phyloP scores from a whole-genome alignment of 2,329 filamentous ascomycete genomes.

The Hysterium pulicare region DNA sequence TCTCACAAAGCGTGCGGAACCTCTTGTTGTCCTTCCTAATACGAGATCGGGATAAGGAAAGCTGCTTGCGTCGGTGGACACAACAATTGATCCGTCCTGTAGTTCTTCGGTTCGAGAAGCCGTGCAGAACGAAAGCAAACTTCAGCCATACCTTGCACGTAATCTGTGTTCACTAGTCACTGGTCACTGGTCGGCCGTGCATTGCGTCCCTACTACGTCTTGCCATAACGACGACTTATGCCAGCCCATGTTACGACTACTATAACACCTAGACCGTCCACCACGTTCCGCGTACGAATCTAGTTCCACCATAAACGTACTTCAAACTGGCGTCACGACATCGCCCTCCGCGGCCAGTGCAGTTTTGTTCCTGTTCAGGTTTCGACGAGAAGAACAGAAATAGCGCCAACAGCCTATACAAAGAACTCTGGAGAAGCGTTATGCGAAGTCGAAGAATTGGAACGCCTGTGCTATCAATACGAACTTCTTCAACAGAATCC shows the following conservation, averaged over 20 bases:
- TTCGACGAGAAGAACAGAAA: conserved; percentile 30
- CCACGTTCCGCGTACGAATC: conserved; percentile 30
- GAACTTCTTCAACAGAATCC: conserved; percentile 30
- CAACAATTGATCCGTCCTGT: conserved; percentile 8
- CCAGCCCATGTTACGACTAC: conserved; percentile 22
- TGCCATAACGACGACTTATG: conserved; percentile 7
- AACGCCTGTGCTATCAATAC: conserved; percentile 26
- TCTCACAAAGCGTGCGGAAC: background rate
- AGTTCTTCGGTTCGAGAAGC: conserved; percentile 33
- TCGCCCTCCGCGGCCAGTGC: conserved; percentile 14
- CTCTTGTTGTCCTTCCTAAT: background rate
- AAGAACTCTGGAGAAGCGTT: conserved; percentile 36
- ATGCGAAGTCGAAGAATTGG: conserved; percentile 33
- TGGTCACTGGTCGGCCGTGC: conserved; percentile 5
- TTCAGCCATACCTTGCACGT: conserved; percentile 8
- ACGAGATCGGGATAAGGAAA: background rate
- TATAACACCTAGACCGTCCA: conserved; percentile 17
- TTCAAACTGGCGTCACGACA: conserved; percentile 39
- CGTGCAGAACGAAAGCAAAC: conserved; percentile 20
- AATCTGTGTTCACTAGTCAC: conserved; percentile 4
- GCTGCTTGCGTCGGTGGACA: background rate
- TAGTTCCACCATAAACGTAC: conserved; percentile 20
- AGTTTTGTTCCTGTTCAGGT: conserved; percentile 32
- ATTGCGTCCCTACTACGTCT: conserved; percentile 8
- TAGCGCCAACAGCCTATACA: conserved; percentile 34